These are phyloP conservation scores for Usnea hakonensis DNA, from an alignment of 495 filamentous ascomycete species.

Conservation along the genomic window DNA sequence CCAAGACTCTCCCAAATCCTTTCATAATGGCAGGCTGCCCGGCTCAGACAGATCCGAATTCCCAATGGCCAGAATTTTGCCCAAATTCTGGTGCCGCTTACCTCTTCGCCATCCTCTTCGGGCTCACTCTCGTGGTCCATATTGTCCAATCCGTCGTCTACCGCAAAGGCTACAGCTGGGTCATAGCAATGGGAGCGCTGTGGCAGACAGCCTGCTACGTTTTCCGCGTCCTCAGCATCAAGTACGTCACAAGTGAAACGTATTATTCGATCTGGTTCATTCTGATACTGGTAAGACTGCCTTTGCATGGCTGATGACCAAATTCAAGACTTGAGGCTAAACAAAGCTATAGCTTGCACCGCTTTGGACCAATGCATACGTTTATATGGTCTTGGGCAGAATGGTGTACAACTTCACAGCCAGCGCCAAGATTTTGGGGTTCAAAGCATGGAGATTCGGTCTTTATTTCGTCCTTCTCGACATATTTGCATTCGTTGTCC, in stretches of 20 bases:
- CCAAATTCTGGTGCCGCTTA: slow-evolving; percentile 25
- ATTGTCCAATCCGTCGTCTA: slow-evolving; percentile 35
- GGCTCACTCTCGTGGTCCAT: slow-evolving; percentile 31
- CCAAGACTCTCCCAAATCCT: neutral
- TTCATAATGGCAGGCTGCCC: slow-evolving; percentile 6
- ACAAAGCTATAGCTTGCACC: slow-evolving; percentile 23
- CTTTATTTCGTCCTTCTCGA: slow-evolving; percentile 58
- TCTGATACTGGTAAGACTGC: slow-evolving; percentile 22
- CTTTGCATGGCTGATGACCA: neutral
- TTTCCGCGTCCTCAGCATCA: slow-evolving; percentile 29
- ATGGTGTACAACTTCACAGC: slow-evolving; percentile 54
- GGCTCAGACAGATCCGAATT: slow-evolving; percentile 13
- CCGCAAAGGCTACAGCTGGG: slow-evolving; percentile 45
- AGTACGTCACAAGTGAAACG: slow-evolving; percentile 4
- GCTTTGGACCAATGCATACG: slow-evolving; percentile 54
- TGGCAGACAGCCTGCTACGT: slow-evolving; percentile 42
- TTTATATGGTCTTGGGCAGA: slow-evolving; percentile 61
- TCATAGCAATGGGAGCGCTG: slow-evolving; percentile 42
- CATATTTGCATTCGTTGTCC: slow-evolving; percentile 55
- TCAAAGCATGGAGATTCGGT: slow-evolving; percentile 44
- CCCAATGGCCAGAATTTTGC: slow-evolving; percentile 22
- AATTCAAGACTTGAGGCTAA: neutral
- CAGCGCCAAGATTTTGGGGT: slow-evolving; percentile 35
- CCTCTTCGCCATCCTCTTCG: slow-evolving; percentile 36
- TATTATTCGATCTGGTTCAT: slow-evolving; percentile 27